phyloP scores from a whole-genome alignment of 2,329 filamentous ascomycete genomes.

The Aaosphaeria arxii region DNA sequence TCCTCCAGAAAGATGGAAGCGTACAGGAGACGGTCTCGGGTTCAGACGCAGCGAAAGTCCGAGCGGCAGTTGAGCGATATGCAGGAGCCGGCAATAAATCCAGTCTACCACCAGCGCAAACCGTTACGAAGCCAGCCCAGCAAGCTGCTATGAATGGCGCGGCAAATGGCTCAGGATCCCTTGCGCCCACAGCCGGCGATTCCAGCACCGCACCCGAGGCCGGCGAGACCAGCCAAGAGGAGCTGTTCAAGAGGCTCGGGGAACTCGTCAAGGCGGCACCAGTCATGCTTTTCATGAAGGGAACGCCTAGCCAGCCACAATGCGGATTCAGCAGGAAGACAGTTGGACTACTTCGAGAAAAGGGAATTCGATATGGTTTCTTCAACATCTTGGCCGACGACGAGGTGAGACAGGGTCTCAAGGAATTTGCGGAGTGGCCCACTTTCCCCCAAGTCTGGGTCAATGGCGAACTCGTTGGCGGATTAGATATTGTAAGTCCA shows the following conservation, averaged over 20 bases:
- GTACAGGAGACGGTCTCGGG: slow-evolving; percentile 85
- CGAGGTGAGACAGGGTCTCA: slow-evolving; percentile 91
- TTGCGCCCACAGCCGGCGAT: slow-evolving; percentile 43
- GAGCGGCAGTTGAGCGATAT: slow-evolving; percentile 80
- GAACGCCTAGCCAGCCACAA: slow-evolving; percentile 81
- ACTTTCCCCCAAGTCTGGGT: slow-evolving; percentile 96
- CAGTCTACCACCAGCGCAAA: slow-evolving; percentile 42
- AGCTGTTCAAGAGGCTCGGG: slow-evolving; percentile 73
- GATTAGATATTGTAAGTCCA: slow-evolving; percentile 84
- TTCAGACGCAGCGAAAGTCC: slow-evolving; percentile 82
- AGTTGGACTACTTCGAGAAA: slow-evolving; percentile 81
- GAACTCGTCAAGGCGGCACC: slow-evolving; percentile 92
- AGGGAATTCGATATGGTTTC: slow-evolving; percentile 93
- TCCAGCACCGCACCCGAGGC: slow-evolving; percentile 47
- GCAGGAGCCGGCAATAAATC: slow-evolving; percentile 49
- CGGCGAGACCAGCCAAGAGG: slow-evolving; percentile 65
- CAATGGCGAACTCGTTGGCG: slow-evolving; percentile 84
- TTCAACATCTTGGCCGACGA: slow-evolving; percentile 99
- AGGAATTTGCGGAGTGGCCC: slow-evolving; percentile 98
- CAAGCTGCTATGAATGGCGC: slow-evolving; percentile 25
- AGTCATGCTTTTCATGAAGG: slow-evolving; percentile 99
- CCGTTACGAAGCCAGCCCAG: slow-evolving; percentile 44
- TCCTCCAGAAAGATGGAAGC: slow-evolving; percentile 72
- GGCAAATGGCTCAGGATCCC: slow-evolving; percentile 41
- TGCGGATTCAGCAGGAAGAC: slow-evolving; percentile 92